A percentile compares a stretch with the other conserved stretches of the same genome.
phyloP scores from a whole-genome alignment of 2,329 filamentous ascomycete genomes.

The Aspergillus puulaauensis region DNA sequence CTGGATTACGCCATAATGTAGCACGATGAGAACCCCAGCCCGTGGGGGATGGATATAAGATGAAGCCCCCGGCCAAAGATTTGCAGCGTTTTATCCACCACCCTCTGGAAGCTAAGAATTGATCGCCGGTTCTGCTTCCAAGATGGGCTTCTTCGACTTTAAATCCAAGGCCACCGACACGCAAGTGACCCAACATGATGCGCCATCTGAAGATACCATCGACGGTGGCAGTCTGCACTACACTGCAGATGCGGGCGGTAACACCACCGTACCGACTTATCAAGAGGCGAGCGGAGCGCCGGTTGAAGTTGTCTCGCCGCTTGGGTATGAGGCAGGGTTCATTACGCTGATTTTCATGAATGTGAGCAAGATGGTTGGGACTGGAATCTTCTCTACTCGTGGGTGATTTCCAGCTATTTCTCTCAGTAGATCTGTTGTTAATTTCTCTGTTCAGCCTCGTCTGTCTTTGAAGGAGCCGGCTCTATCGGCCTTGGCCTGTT shows the following conservation, averaged over 20 bases:
- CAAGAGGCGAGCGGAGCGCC: conserved; percentile 64
- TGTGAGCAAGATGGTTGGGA: conserved; percentile 63
- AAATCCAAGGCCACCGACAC: background rate
- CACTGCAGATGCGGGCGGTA: conserved; percentile 29
- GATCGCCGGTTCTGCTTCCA: background rate
- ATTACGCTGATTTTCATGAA: conserved; percentile 61
- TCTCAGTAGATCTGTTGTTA: background rate
- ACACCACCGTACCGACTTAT: conserved; percentile 52
- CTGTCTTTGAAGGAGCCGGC: conserved; percentile 59
- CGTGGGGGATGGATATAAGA: conserved; percentile 4
- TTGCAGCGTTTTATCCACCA: background rate
- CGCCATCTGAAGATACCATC: conserved; percentile 5
- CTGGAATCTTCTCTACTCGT: conserved; percentile 66
- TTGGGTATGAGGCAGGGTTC: conserved; percentile 60
- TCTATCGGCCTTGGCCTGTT: conserved; percentile 63
- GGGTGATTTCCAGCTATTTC: conserved; percentile 25
- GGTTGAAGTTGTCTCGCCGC: conserved; percentile 57
- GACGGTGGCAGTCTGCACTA: conserved; percentile 13
- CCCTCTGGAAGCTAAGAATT: background rate
- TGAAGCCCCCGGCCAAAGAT: background rate
- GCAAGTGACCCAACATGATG: conserved; percentile 1
- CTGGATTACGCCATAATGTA: conserved; percentile 10
- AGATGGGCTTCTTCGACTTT: conserved; percentile 3
- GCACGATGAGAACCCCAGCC: conserved; percentile 4
- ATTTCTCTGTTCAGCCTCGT: conserved; percentile 47